Base-by-base conservation (phyloP, 305 asterid species). In the Petunia hybrid region DNA sequence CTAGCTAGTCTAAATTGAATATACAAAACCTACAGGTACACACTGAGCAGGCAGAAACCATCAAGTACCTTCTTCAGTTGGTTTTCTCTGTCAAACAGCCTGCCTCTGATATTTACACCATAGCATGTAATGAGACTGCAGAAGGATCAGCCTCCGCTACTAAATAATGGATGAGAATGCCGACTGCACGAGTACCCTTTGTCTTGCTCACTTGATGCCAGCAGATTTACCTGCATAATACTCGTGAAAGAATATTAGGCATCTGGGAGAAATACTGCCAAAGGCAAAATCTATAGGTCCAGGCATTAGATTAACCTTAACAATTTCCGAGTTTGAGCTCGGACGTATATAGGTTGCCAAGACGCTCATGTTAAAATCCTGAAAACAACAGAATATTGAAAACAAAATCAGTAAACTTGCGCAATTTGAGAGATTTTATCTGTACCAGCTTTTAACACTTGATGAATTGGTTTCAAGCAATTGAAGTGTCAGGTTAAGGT, bases 331-430 rank as follows among this genome's bases (percentile, higher is more conserved):
- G 81, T 87, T 88, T 76, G 98, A 92, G 90, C 91, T 91, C 80
- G 99, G 97, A 71, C 91, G 92, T 81, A 88, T 77, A 81, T 92
- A 95, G 64, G 97, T 92, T 38, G 97, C 99, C 91, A 95, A 90
- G 80, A 95, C 78, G 80, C 99, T 93, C 94, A 93, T 84, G 90
- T 85, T 90, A 84, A 95, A 95, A 82, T 93, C 97, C 99, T 95
- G 91, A 39, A 76, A 85, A 45, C 89, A 86, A 84, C 70, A 87
- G 5, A 69, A 82, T 13, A 82, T 48, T 48, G 45, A 68, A 46
- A 5, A 80, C 36, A 69, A 48, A 12, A 48, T 8, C 2, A 3
- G 46, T 74, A 53, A 43, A 74, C 38, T 36, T 48, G 7, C 4
- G 13, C 7, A 10, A 4, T 38, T 74, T 13, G 64, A 74, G 45